Percentiles rank a stretch among this genome's conserved stretches.
These are phyloP conservation scores for Rachicladosporium sp. DNA, from an alignment of 2,329 filamentous ascomycete genomes.

Conservation along the genomic window DNA sequence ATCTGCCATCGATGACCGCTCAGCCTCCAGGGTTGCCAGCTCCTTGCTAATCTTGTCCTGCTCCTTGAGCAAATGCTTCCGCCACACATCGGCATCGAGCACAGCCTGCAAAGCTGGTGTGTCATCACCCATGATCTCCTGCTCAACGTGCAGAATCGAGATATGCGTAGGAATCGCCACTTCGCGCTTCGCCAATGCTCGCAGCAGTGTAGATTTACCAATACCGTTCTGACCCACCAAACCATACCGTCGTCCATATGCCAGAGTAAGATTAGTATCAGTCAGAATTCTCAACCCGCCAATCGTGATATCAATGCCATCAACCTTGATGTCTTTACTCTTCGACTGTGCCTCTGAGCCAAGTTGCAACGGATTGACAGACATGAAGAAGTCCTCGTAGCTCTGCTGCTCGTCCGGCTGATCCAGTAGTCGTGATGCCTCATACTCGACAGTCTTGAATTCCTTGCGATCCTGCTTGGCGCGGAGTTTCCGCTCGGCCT, in stretches of 20 bases:
- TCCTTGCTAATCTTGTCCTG: slow-evolving; percentile 74
- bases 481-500: slow-evolving; percentile 92
- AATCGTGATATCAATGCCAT: slow-evolving; percentile 90
- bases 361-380: slow-evolving; percentile 89
- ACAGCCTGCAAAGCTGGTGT: slow-evolving; percentile 91
- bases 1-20: slow-evolving; percentile 72
- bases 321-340: slow-evolving; percentile 98
- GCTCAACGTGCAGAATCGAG: slow-evolving; percentile 96
- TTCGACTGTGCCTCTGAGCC: slow-evolving; percentile 58
- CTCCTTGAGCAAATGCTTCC: slow-evolving; percentile 83
- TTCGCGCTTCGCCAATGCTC: slow-evolving; percentile 85
- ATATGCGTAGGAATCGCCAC: slow-evolving; percentile 92
- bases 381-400: slow-evolving; percentile 99
- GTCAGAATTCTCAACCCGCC: slow-evolving; percentile 77
- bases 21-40: slow-evolving; percentile 62
- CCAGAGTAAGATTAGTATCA: slow-evolving; percentile 79
- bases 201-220: slow-evolving; percentile 69
- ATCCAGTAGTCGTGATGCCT: slow-evolving; percentile 80
- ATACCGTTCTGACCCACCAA: slow-evolving; percentile 99
- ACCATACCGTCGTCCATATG: slow-evolving; percentile 90
- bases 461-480: slow-evolving; percentile 97
- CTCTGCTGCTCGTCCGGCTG: slow-evolving; percentile 73
- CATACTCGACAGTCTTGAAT: slow-evolving; percentile 97
- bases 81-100: slow-evolving; percentile 94
- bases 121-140: slow-evolving; percentile 95